Conservation (phyloP, 331 rosid genomes). For the Acacia pycnantha region DNA sequence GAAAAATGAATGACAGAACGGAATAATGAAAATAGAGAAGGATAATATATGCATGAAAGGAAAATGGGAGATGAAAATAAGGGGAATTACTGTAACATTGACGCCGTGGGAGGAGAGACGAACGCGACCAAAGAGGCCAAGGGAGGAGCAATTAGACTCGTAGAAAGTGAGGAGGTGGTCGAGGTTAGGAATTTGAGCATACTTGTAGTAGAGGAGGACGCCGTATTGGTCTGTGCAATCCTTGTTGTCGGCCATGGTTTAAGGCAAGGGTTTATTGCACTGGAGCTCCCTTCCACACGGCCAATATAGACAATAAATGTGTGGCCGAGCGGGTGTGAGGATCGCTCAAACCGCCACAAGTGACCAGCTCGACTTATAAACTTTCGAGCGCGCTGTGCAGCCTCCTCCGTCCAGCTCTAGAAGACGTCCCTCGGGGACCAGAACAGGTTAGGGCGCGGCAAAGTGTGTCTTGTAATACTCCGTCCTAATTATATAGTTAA, state of each 20-base stretch:
- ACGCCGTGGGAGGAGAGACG: conserved; percentile 85
- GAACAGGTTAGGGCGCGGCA: not conserved
- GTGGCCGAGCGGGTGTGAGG: not conserved
- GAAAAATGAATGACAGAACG: not conserved
- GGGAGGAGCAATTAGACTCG: conserved; percentile 70
- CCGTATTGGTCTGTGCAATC: conserved; percentile 41
- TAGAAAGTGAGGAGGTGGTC: conserved; percentile 59
- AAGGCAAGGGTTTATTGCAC: not conserved
- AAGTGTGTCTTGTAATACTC: too few species aligned
- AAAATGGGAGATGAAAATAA: not conserved
- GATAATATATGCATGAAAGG: not conserved
- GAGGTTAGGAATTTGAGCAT: conserved; percentile 58
- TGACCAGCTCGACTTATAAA: not conserved
- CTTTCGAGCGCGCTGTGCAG: not conserved
- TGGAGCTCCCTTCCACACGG: not conserved
- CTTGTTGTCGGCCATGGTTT: conserved; percentile 46
- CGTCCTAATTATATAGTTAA: too few species aligned
- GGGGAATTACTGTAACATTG: conserved; percentile 69
- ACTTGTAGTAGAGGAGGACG: conserved; percentile 75
- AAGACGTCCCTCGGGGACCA: not conserved
- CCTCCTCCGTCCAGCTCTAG: not conserved
- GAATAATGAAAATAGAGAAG: not conserved
- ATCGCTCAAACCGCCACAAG: not conserved
- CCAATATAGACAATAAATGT: not conserved
- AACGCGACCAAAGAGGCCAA: conserved; percentile 81